Evolutionary conservation across 345 rosid species (phyloP).

Genomic region (Cardamine occulta): DNA sequence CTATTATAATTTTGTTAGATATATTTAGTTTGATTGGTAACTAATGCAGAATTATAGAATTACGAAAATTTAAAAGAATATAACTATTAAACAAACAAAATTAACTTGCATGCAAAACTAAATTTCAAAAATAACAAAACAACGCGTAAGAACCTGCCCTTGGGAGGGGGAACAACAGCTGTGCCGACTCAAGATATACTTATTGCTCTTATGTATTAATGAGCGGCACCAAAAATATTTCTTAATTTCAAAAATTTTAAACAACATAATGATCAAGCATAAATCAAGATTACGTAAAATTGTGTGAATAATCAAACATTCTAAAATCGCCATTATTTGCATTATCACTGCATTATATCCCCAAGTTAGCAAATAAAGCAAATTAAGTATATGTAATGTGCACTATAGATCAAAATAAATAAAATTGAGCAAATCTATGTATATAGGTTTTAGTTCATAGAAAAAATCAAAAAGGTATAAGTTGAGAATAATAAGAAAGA

Average conservation of each 20-base stretch:
- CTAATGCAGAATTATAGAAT: neutral
- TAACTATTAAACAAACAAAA: neutral
- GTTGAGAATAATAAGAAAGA: slow-evolving; percentile 30
- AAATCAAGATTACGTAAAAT: neutral
- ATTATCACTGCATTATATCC: neutral
- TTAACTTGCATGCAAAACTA: neutral
- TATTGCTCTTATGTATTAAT: no score
- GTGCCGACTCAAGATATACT: no score
- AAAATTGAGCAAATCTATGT: slow-evolving; percentile 20
- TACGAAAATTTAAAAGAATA: neutral
- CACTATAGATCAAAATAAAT: neutral
- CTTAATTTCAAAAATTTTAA: no score
- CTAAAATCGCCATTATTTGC: neutral
- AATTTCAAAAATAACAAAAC: neutral
- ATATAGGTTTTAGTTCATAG: neutral
- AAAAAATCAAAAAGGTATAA: slow-evolving; percentile 11
- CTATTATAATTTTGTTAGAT: neutral
- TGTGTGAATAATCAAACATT: neutral
- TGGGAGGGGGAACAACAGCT: no score
- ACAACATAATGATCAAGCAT: neutral
- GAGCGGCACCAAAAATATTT: no score
- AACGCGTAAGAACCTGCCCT: no score
- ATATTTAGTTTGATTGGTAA: no score
- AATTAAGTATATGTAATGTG: neutral
- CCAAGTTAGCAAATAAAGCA: neutral